These are phyloP conservation scores for Beauveria scarabaeidicola DNA, from an alignment of 2,329 filamentous ascomycete species.

Conservation along the genomic window DNA sequence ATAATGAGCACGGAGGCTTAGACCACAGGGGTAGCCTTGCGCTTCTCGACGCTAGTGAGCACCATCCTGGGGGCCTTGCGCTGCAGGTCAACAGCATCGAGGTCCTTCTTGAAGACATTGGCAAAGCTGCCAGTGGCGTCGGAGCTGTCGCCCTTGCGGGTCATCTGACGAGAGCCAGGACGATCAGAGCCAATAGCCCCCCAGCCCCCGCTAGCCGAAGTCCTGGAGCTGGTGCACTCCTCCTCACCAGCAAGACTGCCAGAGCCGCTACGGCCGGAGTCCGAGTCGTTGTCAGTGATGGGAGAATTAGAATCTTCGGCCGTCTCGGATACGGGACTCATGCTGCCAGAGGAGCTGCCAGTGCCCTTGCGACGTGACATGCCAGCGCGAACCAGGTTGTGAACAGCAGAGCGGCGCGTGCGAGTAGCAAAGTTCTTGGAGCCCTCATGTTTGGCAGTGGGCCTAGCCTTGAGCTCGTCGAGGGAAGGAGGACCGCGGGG, in stretches of 20 bases:
- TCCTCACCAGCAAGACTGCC: constrained; percentile 71
- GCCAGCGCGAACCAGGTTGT: constrained; percentile 84
- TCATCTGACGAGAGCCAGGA: constrained; percentile 62
- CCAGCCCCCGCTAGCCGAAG: constrained; percentile 62
- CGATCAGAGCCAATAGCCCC: constrained; percentile 82
- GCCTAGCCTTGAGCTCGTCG: constrained; percentile 83
- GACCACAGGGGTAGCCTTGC: constrained; percentile 44
- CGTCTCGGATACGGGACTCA: constrained; percentile 83
- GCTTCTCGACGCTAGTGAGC: constrained; percentile 82
- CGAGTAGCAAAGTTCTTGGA: constrained; percentile 96
- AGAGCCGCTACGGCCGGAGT: constrained; percentile 63
- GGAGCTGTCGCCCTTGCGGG: constrained; percentile 54
- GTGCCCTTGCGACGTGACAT: constrained; percentile 76
- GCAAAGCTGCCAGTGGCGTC: constrained; percentile 51
- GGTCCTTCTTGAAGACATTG: constrained; percentile 53
- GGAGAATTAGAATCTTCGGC: constrained; percentile 59
- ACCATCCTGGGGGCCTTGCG: constrained; percentile 83
- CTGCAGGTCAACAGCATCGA: constrained; percentile 50
- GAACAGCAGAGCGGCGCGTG: constrained; percentile 82
- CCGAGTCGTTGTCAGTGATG: constrained; percentile 65
- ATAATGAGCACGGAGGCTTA: constrained; percentile 12
- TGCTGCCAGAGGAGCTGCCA: constrained; percentile 63
- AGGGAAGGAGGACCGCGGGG: constrained; percentile 85
- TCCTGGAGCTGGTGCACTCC: constrained; percentile 64
- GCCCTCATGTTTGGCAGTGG: constrained; percentile 86